Conservation (phyloP, 176 grass and related monocot genomes). For the Zoysia pacifica region DNA sequence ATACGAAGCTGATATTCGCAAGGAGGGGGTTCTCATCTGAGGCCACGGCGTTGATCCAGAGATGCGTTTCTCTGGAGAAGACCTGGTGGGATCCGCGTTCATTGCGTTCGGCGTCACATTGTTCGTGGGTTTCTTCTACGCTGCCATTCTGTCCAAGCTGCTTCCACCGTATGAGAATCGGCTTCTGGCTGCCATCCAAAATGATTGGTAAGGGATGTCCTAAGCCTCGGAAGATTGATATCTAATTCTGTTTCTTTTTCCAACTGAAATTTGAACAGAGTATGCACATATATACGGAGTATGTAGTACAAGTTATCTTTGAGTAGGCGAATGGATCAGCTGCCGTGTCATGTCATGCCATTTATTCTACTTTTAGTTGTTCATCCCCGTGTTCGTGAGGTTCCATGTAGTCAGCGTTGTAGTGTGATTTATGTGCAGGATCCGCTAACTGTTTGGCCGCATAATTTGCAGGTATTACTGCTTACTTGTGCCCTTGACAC, state of each 20-base stretch:
- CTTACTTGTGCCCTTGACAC: slow-evolving; percentile 64
- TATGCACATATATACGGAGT: background rate
- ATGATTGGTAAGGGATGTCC: slow-evolving; percentile 47
- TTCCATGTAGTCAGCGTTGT: background rate
- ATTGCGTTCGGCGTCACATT: slow-evolving; percentile 38
- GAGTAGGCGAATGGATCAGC: background rate
- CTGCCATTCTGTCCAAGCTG: slow-evolving; percentile 52
- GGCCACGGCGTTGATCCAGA: background rate
- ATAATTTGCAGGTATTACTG: slow-evolving; percentile 73
- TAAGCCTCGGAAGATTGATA: background rate
- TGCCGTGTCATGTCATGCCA: background rate
- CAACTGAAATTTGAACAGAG: background rate
- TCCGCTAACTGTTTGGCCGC: background rate
- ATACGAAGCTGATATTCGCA: background rate
- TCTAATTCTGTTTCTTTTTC: background rate
- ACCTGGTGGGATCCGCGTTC: slow-evolving; percentile 5
- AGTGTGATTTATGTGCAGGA: background rate
- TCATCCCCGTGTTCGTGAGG: background rate
- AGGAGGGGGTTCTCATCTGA: background rate
- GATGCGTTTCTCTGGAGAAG: slow-evolving; percentile 30
- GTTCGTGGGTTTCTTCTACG: slow-evolving; percentile 45
- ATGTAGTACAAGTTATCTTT: background rate
- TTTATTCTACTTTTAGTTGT: background rate
- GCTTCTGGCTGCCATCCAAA: slow-evolving; percentile 49
- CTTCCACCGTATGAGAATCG: slow-evolving; percentile 47